Percentiles rank a stretch among this genome's conserved stretches.
Conservation (phyloP, 108 stramenopile genomes). For the Pseudonitzschia delicatissima region DNA sequence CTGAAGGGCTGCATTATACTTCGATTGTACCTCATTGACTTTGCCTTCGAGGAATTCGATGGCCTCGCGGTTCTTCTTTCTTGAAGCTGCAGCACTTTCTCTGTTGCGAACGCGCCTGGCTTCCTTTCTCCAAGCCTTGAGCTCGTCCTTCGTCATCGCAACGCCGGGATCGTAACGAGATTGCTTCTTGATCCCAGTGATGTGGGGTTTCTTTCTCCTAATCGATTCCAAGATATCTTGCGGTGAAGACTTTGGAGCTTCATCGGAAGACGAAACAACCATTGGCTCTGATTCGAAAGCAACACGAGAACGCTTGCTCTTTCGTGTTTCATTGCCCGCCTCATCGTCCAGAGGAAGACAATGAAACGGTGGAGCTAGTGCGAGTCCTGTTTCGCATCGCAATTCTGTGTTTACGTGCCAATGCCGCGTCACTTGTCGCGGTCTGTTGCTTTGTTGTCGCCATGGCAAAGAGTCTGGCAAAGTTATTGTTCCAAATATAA, state of each 20-base stretch:
- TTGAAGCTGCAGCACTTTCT: conserved; percentile 65
- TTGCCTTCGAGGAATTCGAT: conserved; percentile 67
- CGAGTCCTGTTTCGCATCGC: conserved; percentile 3
- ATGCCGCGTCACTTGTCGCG: background rate
- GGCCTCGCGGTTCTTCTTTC: conserved; percentile 54
- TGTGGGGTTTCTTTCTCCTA: conserved; percentile 23
- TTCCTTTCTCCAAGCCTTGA: conserved; percentile 74
- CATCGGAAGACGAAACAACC: conserved; percentile 2
- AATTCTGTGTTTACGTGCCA: conserved; percentile 3
- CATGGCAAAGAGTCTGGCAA: conserved; percentile 4
- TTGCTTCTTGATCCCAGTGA: conserved; percentile 49
- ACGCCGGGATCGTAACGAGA: conserved; percentile 57
- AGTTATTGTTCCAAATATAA: too few relatives aligned
- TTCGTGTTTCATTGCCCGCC: background rate
- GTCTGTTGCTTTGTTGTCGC: background rate
- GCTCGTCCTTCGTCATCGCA: conserved; percentile 60
- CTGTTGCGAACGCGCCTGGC: conserved; percentile 77
- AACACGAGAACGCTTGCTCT: background rate
- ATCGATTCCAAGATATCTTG: background rate
- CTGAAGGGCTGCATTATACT: conserved; percentile 50
- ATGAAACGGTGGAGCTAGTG: background rate
- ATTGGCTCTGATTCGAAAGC: background rate
- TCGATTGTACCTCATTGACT: conserved; percentile 40
- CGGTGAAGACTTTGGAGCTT: background rate
- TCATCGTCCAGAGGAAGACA: background rate